A percentile compares a stretch with the other conserved stretches of the same genome.
phyloP scores from a whole-genome alignment of 805 yeast genomes.

The Zygosaccharomyces bailii region DNA sequence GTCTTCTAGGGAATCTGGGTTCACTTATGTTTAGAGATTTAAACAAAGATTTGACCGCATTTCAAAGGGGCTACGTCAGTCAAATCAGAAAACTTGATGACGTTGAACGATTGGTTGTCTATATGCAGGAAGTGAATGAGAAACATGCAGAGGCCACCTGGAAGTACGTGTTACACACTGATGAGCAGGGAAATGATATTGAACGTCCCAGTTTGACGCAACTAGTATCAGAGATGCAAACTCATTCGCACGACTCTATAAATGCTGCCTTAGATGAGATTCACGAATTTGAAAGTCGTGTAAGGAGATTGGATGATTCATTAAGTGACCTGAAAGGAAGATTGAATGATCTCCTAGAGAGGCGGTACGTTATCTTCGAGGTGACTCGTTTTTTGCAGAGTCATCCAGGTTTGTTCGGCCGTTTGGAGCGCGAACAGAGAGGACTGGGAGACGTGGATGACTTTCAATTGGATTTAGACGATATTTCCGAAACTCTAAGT shows the following conservation, averaged over 20 bases:
- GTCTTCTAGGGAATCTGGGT: conserved; percentile 82
- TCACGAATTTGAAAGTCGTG: conserved; percentile 65
- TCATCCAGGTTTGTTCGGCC: conserved; percentile 33
- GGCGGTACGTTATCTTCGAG: conserved; percentile 56
- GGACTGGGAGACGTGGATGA: conserved; percentile 24
- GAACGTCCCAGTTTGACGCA: conserved; percentile 20
- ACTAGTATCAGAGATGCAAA: conserved; percentile 24
- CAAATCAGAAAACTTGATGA: conserved; percentile 82
- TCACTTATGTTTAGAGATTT: conserved; percentile 83
- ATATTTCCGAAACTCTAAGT: conserved; percentile 25
- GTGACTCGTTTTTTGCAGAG: conserved; percentile 48
- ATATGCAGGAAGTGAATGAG: conserved; percentile 46
- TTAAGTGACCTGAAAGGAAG: conserved; percentile 56
- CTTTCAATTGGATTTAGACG: conserved; percentile 22
- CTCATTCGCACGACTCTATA: conserved; percentile 36
- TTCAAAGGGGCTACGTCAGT: conserved; percentile 86
- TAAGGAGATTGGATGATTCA: conserved; percentile 68
- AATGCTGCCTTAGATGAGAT: conserved; percentile 66
- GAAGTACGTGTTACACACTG: conserved; percentile 37
- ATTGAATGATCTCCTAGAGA: conserved; percentile 66
- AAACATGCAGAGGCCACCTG: conserved; percentile 40
- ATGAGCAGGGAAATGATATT: conserved; percentile 24
- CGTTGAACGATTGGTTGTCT: conserved; percentile 69
- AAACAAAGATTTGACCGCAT: conserved; percentile 74
- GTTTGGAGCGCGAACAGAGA: conserved; percentile 22